Base-by-base conservation (phyloP, 768 basidiomycete genomes). In the Hygrocybe punicea region DNA sequence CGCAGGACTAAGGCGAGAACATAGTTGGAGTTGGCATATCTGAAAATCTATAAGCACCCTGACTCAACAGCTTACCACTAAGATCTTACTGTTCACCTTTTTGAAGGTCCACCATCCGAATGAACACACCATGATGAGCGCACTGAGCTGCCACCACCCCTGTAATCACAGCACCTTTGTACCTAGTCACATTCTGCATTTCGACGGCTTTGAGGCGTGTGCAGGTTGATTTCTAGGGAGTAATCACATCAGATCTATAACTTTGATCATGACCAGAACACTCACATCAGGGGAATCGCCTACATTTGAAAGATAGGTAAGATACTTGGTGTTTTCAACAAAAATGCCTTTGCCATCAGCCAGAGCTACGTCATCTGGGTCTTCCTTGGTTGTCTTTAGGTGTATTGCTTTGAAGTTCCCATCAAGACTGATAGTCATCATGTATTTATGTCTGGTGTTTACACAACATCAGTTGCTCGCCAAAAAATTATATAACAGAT, bases 141-240 rank as follows among this genome's bases (percentile, higher is more conserved):
- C 70, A 72, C 24, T 68, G 63, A 4, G 71, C 48, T 3, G 63
- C 62, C 6, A 72, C 64, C 1, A 71, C 65, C 2, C 70, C 67
- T 6, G 53, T 69, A 35, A 68, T 60, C n/a, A 62, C 64, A 17
- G 63, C 59, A 50, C 65, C 65, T 42, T 65, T 69, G 57, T 68
- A 70, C 34, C 68, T 69, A 40, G 63, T 54, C 7, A 64, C 42
- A 53, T 69, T 69, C 51, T 71, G 70, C 36, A 71, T 61, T 16
- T 56, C 48, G 3, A 61, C 60, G 2, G 68, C 68, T n/a, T 58
- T 59, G 1, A 73, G 62, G 33, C 71, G 67, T 11, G 50, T 46
- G 53, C 69, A 73, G 8, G 60, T 65, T 14, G 57, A 52, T 21
- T 60, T 56, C 67, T 71, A 45, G 16, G 53, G 47, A 25, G 2